phyloP scores from a whole-genome alignment of 1,139 yeast genomes.

The Williopsis jadinii region DNA sequence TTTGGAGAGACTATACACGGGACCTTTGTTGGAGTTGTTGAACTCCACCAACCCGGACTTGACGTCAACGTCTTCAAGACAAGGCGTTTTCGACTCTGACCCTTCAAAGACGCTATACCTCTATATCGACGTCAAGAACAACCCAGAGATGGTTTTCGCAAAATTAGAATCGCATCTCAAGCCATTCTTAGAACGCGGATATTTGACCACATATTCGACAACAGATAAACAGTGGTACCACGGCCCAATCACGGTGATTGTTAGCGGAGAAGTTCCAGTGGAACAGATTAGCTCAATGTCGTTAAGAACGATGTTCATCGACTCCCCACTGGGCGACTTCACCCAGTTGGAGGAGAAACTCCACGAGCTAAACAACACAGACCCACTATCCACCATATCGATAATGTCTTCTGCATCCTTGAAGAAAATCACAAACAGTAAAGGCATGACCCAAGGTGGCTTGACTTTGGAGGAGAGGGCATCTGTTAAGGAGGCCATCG shows the following conservation, averaged over 20 bases:
- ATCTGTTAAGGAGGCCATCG: slow-evolving; percentile 23
- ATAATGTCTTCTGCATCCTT: slow-evolving; percentile 14
- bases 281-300: slow-evolving; percentile 16
- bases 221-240: slow-evolving; percentile 21
- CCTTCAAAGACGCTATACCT: slow-evolving; percentile 36
- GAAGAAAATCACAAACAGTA: slow-evolving; percentile 7
- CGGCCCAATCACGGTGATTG: slow-evolving; percentile 39
- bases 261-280: slow-evolving; percentile 36
- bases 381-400: slow-evolving; percentile 1
- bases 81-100: slow-evolving; percentile 37
- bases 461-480: slow-evolving; percentile 22
- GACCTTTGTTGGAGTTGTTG: slow-evolving; percentile 43
- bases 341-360: background rate
- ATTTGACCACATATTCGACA: slow-evolving; percentile 30
- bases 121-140: slow-evolving; percentile 43
- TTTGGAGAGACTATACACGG: slow-evolving; percentile 44
- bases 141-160: slow-evolving; percentile 28
- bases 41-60: slow-evolving; percentile 24
- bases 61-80: slow-evolving; percentile 2
- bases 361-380: background rate
- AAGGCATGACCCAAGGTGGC: slow-evolving; percentile 2
- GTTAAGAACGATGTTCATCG: slow-evolving; percentile 26
- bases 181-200: slow-evolving; percentile 30
- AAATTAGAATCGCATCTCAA: slow-evolving; percentile 27
- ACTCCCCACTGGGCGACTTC: slow-evolving; percentile 26